Base-by-base conservation (phyloP, 371 early-diverging fungal species). In the Amoeboaphelidium occidentale region DNA sequence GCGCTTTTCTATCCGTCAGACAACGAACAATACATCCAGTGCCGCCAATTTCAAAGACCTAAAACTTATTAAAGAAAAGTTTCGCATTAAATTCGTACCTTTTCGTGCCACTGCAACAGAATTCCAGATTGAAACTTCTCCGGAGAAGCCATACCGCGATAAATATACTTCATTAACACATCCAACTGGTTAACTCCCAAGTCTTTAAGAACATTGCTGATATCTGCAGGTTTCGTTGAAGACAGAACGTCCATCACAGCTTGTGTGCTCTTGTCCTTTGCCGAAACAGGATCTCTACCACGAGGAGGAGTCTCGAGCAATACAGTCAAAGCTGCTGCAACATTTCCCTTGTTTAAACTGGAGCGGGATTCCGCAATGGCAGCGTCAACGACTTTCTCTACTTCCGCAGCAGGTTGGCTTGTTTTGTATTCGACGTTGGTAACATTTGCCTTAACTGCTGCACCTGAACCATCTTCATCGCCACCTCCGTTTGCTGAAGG, bases 51-150 rank as follows among this genome's bases (percentile, higher is more conserved):
- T 86, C 87, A 23, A 73, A 68, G 42, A 79, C 63, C 82, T 85
- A 45, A 45, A 51, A 48, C 43, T 25, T 20, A n/a, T 24, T 20
- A 23, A 45, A 25, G 17, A 23, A 45, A 43, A 39, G 6, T 22
- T 52, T 22, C 42, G 13, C 22, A 4, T 27, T 3, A 44, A 45
- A 27, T 45, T 41, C 23, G n/a, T 62, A 81, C 84, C 72, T 86
- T 84, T 57, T 92, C 90, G 53, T 90, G 90, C 90, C 90, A 92
- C 49, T 70, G 67, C 55, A 92, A 62, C 48, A 89, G 56, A 42
- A 78, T 69, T 17, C 75, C 73, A 22, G 85, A 74, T 56, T 84
- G 84, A 58, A 70, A 85, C 45, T 63, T 55, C n/a, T 82, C 84
- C 1, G 93, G 93, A 23, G 67, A 67, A 2, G 79, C 81, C 74